These are phyloP conservation scores for Hymenotorrendiella dingleyae DNA, from an alignment of 2,329 filamentous ascomycete genomes.

Conservation along the genomic window DNA sequence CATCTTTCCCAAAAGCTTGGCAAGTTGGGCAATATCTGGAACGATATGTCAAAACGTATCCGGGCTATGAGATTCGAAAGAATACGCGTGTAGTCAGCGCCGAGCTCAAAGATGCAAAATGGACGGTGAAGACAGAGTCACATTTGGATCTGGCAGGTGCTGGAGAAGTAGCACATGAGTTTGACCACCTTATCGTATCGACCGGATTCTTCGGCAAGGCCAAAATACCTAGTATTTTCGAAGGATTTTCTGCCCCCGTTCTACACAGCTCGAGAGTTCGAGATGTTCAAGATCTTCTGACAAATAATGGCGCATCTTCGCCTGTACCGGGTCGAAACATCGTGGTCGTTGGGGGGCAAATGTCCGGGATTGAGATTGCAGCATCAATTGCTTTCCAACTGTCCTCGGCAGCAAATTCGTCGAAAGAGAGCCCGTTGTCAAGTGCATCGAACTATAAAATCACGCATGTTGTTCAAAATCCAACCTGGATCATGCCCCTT, in stretches of 20 bases:
- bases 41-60: slow-evolving; percentile 53
- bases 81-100: slow-evolving; percentile 17
- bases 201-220: slow-evolving; percentile 71
- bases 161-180: slow-evolving; percentile 31
- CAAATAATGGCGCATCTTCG: slow-evolving; percentile 26
- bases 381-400: slow-evolving; percentile 66
- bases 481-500: slow-evolving; percentile 66
- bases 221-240: slow-evolving; percentile 42
- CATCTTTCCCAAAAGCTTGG: slow-evolving; percentile 70
- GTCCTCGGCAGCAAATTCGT: slow-evolving; percentile 55
- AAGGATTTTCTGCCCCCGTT: slow-evolving; percentile 37
- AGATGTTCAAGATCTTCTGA: slow-evolving; percentile 44
- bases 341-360: slow-evolving; percentile 71
- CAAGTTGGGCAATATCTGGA: slow-evolving; percentile 69
- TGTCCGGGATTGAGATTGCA: slow-evolving; percentile 75
- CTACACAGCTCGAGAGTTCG: slow-evolving; percentile 66
- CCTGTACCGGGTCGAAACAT: slow-evolving; percentile 49
- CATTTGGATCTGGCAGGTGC: background rate
- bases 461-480: slow-evolving; percentile 63
- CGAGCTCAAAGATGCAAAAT: slow-evolving; percentile 9
- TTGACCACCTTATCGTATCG: slow-evolving; percentile 67
- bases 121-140: slow-evolving; percentile 17
- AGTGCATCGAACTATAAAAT: slow-evolving; percentile 49
- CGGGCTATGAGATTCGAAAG: slow-evolving; percentile 20
- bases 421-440: slow-evolving; percentile 36